Base-by-base conservation (phyloP, 441 rosid genomes). In the Jatropha podagrica region DNA sequence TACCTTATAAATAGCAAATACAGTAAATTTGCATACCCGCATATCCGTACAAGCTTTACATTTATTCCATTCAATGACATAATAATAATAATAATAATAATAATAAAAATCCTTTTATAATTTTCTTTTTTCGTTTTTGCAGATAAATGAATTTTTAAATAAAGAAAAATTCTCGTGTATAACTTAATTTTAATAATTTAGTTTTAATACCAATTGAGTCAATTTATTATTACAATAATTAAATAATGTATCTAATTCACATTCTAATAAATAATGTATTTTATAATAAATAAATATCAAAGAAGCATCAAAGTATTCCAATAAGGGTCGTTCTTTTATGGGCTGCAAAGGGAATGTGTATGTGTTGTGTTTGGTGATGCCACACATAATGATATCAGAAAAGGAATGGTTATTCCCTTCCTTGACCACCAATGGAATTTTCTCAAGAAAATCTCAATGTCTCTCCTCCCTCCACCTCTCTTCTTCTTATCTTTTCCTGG, bases 261-360 rank as follows among this genome's bases (percentile, higher is more conserved):
- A 32, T 32, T 32, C 32, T 32, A 32, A 42, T 8, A 42, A 42
- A 42, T 8, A 42, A 42, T 42, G 6, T 42, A 42, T 42, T 5
- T 5, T 42, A 42, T 42, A 8, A 42, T 42, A 42, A 42, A 23
- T 52, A 52, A 52, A 52, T 52, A 52, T 52, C 56, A 52, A 52
- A 3, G 56, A 52, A 52, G 56, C 56, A 52, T 52, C 52, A 17
- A 52, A 52, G 20, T 52, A 48, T 72, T 72, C 44, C 27, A 55
- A 17, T 42, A 42, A 42, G 9, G 46, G 63, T 70, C 73, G 37
- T 54, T 55, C 38, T 70, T 54, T 70, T 56, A 38, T 54, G 51
- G 73, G 64, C 26, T 70, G 51, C 73, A 70, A 55, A 70, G 42
- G 27, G 73, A 70, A 70, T 70, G 73, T 46, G 46, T 18, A n/a